Conservation (phyloP, 306 rosid species). For the Vigna mungo region DNA sequence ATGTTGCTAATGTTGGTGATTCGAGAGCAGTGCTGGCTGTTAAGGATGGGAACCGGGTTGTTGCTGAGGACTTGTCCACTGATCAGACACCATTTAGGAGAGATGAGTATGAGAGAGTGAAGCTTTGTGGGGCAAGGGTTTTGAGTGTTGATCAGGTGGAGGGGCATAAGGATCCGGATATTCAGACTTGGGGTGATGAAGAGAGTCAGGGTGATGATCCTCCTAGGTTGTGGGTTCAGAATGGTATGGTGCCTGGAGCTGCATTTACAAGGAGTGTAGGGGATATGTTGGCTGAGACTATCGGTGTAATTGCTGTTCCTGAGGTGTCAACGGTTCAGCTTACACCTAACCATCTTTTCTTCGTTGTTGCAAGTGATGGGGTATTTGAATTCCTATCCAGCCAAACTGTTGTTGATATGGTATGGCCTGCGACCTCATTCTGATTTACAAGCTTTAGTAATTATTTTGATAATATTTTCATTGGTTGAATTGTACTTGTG, state of each 20-base stretch:
- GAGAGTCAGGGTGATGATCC: slow-evolving; percentile 87
- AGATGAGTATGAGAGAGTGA: slow-evolving; percentile 93
- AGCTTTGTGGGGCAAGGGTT: slow-evolving; percentile 88
- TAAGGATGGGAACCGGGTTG: slow-evolving; percentile 71
- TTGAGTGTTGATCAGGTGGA: slow-evolving; percentile 93
- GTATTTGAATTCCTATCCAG: slow-evolving; percentile 94
- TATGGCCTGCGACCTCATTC: slow-evolving; percentile 45
- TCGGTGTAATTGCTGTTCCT: slow-evolving; percentile 89
- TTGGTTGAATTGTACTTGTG: slow-evolving; percentile 26
- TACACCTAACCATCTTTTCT: slow-evolving; percentile 81
- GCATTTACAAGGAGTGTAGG: slow-evolving; percentile 99
- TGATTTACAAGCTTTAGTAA: neutral
- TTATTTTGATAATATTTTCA: slow-evolving; percentile 23
- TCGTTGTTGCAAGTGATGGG: slow-evolving; percentile 95
- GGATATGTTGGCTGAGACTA: slow-evolving; percentile 83
- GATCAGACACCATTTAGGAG: slow-evolving; percentile 96
- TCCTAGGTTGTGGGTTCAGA: slow-evolving; percentile 91
- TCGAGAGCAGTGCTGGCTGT: slow-evolving; percentile 91
- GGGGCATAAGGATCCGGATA: slow-evolving; percentile 82
- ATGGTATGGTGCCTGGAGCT: slow-evolving; percentile 87
- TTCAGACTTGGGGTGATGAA: slow-evolving; percentile 93
- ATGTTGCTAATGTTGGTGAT: slow-evolving; percentile 96
- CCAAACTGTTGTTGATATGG: slow-evolving; percentile 92
- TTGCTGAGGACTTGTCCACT: slow-evolving; percentile 84
- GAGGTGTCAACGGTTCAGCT: slow-evolving; percentile 78